Evolutionary conservation across 371 early-diverging fungal species (phyloP), one percentile per base, ranked within the genome.

Genomic region (Lichtheimia hyalospora): DNA sequence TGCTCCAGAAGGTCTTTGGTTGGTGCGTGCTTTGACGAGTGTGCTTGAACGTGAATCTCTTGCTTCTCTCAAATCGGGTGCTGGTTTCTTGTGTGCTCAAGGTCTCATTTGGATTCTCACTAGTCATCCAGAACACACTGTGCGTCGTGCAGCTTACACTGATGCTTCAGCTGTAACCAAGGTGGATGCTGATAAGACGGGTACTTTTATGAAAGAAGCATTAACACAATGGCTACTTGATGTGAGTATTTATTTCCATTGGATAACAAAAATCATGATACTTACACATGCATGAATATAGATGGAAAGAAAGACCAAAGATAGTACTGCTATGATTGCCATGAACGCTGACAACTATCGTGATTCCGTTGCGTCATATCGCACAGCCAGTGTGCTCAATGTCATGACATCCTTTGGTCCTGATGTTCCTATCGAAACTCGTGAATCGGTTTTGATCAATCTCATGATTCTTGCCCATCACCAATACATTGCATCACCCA

Each of bases 401-500:
- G 83, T 87, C 2, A 75, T 91, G 28, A 89, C 90, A 0, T 67
- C 77, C 12, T 83, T 74, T 55, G 67, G 62, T 40, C 57, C 69
- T 0, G 80, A 77, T 5, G 54, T 69, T 8, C 67, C 69, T 12
- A 67, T 68, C 34, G 67, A 66, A 1, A 59, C 67, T 43, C 79
- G 81, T 57, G 78, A 79, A 52, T 54, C 69, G 12, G 79, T 73
- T 41, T 73, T 93, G 18, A 80, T 90, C 21, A 83, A 91, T 8
- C 61, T 93, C 51, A 71, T 88, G 42, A 71, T 93, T 7, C 62
- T 92, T 5, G 80, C 89, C 27, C 92, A 91, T 57, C 92, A 93
- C 62, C 73, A 89, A 18, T 81, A 82, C 12, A 79, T 92, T n/a
- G 79, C 77, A 18, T 85, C 85, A 43, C 85, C 81, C 27, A 81